Evolutionary conservation across 305 asterid genomes (phyloP).

Genomic region (Salvia sclarea): DNA sequence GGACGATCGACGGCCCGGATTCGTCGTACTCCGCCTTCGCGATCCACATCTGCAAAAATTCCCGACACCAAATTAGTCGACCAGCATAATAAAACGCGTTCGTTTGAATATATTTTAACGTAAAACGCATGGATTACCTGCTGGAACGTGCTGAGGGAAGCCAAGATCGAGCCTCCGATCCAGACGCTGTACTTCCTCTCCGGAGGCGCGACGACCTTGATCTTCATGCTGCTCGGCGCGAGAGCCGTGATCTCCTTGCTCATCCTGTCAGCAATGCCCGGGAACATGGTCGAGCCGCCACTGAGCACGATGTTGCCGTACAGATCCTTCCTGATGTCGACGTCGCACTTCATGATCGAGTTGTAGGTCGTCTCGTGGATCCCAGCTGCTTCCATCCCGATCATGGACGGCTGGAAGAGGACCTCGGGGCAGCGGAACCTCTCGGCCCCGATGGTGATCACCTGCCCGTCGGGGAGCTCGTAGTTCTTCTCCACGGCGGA

Average conservation of each 20-base stretch:
- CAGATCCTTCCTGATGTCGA: slow-evolving; percentile 74
- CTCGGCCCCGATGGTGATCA: slow-evolving; percentile 52
- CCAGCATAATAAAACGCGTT: too few relatives aligned
- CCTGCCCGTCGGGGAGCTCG: slow-evolving; percentile 55
- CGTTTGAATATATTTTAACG: too few relatives aligned
- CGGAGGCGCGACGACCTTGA: slow-evolving; percentile 70
- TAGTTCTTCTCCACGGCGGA: slow-evolving; percentile 54
- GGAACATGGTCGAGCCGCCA: slow-evolving; percentile 72
- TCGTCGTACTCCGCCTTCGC: slow-evolving; percentile 78
- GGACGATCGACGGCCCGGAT: slow-evolving; percentile 72
- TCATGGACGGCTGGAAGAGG: slow-evolving; percentile 68
- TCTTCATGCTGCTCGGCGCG: slow-evolving; percentile 66
- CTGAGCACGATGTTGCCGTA: slow-evolving; percentile 73
- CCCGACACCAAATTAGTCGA: background rate
- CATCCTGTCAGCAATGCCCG: slow-evolving; percentile 75
- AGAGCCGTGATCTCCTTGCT: slow-evolving; percentile 70
- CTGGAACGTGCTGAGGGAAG: slow-evolving; percentile 73
- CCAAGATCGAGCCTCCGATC: slow-evolving; percentile 71
- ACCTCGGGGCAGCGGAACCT: slow-evolving; percentile 65
- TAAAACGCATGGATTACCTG: slow-evolving; percentile 44
- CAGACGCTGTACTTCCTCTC: slow-evolving; percentile 78
- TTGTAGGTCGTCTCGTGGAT: slow-evolving; percentile 72
- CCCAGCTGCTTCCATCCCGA: slow-evolving; percentile 74
- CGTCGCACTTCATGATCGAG: slow-evolving; percentile 79
- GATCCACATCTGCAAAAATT: slow-evolving; percentile 70